Percentiles rank a stretch among this genome's conserved stretches.
Evolutionary conservation across 192 early-diverging fungal species (phyloP).

Genomic region (Cetraspora pellucida): DNA sequence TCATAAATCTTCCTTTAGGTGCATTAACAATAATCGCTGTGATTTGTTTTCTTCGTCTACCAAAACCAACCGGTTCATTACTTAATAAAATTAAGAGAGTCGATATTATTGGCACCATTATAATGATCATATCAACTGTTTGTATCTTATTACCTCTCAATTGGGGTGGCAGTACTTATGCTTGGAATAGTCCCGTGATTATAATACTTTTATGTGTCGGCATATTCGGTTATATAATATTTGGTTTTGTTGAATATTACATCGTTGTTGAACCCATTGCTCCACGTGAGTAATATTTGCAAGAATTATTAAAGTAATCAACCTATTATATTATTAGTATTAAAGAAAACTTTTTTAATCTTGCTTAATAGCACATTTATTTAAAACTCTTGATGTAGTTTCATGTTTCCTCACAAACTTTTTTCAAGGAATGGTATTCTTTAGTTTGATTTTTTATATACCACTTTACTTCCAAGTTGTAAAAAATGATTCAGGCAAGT

Average conservation of each 20-base stretch:
- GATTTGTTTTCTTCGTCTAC: constrained; percentile 60
- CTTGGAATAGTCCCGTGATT: constrained; percentile 64
- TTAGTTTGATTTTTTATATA: constrained; percentile 65
- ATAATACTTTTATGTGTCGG: constrained; percentile 61
- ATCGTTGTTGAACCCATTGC: constrained; percentile 72
- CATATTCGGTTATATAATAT: constrained; percentile 46
- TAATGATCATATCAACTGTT: constrained; percentile 56
- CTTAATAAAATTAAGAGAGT: constrained; percentile 60
- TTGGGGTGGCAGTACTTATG: constrained; percentile 71
- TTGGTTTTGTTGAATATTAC: constrained; percentile 65
- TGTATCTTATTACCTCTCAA: constrained; percentile 70
- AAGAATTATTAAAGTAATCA: too few species aligned
- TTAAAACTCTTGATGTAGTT: background rate
- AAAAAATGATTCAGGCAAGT: constrained; percentile 53
- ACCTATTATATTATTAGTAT: too few species aligned
- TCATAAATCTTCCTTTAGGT: constrained; percentile 61
- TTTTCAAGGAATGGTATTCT: background rate
- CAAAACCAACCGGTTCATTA: constrained; percentile 49
- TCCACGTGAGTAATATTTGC: constrained; percentile 44
- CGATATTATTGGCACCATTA: constrained; percentile 63
- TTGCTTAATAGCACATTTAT: background rate
- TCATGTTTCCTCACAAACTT: background rate
- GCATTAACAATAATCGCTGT: constrained; percentile 48
- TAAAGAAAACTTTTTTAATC: too few species aligned
- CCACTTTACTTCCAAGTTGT: constrained; percentile 86